Base-by-base conservation (phyloP, 139 green algal genomes). In the Haematococcus sp. region DNA sequence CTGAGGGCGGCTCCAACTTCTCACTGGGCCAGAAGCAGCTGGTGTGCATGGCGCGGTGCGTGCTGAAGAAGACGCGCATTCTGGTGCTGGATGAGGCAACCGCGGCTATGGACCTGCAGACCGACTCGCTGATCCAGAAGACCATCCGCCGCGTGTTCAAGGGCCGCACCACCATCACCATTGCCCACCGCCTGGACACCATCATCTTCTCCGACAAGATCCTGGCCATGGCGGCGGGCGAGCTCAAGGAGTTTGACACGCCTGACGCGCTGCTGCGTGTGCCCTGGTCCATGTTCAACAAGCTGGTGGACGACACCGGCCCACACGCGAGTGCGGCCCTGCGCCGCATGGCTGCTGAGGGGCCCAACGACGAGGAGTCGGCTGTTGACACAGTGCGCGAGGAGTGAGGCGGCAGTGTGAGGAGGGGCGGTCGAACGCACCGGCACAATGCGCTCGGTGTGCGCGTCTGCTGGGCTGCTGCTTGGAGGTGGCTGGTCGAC, bases 21-120 rank as follows among this genome's bases (percentile, higher is more conserved):
- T 88, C 71, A 1, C 73, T 90, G 34, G 95, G 95, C 0, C 93
- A 98, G 86, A 89, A 93, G 78, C 95, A 99, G 87, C 91, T 99
- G 64, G 81, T 99, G 76, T 97, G 93, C 86, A 88, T 94, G 81
- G 87, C 82, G 11, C 86, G 84, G 55, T 87, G 81, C 46, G 81
- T 89, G 73, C 66, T 89, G 19, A 87, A 87, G 78, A 40, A 40
- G 2, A 86, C 70, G 0, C 79, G 81, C 52, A 79, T 96, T 9
- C 74, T 94, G 55, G 83, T 94, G 77, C 77, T 95, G 80, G 91
- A 96, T 70, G 91, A 92, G 76, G 89, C 89, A 33, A 95, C 89
- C 3, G 84, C 87, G 9, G 78, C 80, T 17, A 88, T 92, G 60
- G 89, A 94, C 73, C 68, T 87, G 65, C 71, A 88, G 73, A 88